Conservation (phyloP, 371 early-diverging fungal genomes). For the Dinochytrium kinnereticum region DNA sequence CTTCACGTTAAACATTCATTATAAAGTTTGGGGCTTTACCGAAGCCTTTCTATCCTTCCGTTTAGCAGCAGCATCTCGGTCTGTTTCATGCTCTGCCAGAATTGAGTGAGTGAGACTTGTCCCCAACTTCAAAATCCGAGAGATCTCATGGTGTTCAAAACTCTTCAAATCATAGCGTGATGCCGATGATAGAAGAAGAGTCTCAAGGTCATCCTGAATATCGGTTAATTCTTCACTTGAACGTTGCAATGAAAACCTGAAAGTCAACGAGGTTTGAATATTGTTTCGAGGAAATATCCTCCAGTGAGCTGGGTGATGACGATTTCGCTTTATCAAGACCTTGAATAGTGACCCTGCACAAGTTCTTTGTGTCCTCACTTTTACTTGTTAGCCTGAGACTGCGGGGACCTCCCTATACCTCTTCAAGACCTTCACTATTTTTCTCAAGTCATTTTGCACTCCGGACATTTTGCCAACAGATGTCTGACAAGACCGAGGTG, state of each 20-base stretch:
- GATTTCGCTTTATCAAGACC: background rate
- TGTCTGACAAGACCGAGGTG: background rate
- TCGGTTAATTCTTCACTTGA: background rate
- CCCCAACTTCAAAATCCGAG: background rate
- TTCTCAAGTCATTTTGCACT: background rate
- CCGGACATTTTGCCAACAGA: background rate
- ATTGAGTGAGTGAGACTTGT: background rate
- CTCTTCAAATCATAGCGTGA: background rate
- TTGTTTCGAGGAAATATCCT: background rate
- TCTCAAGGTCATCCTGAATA: constrained; percentile 1
- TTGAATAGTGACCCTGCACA: background rate
- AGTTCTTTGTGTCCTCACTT: background rate
- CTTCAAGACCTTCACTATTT: background rate
- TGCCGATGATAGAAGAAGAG: background rate
- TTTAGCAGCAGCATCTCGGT: background rate
- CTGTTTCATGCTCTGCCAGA: background rate
- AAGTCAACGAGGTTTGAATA: background rate
- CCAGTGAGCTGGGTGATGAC: background rate
- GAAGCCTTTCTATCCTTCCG: background rate
- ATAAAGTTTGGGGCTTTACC: no score
- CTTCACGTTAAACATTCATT: no score
- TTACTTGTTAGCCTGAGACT: background rate
- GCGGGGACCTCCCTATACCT: background rate
- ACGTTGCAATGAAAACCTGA: background rate
- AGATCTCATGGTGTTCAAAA: background rate